Percentiles rank a stretch among this genome's conserved stretches.
Evolutionary conservation across 2,329 filamentous ascomycete genomes (phyloP).

Genomic region (Aspergillus aculeatus): DNA sequence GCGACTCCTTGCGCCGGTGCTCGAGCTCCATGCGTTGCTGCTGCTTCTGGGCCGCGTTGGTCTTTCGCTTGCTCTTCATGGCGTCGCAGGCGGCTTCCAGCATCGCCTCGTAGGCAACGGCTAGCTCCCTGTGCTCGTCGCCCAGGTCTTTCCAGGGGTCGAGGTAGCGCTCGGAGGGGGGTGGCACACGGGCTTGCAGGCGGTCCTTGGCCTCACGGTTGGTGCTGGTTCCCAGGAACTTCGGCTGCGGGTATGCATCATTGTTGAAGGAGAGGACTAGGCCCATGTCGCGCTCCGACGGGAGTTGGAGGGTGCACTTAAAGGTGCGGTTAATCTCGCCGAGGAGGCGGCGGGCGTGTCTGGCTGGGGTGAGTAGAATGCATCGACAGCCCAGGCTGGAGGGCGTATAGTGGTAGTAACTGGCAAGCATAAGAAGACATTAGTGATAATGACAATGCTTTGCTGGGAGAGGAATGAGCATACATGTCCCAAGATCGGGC

Average conservation of each 20-base stretch:
- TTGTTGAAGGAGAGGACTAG: constrained; percentile 64
- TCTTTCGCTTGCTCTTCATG: constrained; percentile 51
- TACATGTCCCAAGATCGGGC: constrained; percentile 73
- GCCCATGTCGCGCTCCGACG: constrained; percentile 51
- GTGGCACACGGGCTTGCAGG: constrained; percentile 37
- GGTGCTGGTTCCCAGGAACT: constrained; percentile 62
- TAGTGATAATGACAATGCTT: neutral
- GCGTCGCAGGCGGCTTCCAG: constrained; percentile 54
- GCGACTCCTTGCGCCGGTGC: constrained; percentile 53
- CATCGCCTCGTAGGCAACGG: constrained; percentile 40
- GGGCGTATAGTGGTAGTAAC: constrained; percentile 66
- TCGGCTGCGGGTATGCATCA: constrained; percentile 62
- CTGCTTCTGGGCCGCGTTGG: constrained; percentile 49
- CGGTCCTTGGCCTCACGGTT: constrained; percentile 45
- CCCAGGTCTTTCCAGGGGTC: constrained; percentile 3
- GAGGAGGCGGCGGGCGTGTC: constrained; percentile 66
- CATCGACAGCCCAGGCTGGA: constrained; percentile 49
- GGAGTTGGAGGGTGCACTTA: constrained; percentile 57
- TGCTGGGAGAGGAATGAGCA: constrained; percentile 35
- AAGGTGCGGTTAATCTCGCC: constrained; percentile 60
- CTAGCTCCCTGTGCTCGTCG: constrained; percentile 7
- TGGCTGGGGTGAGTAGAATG: constrained; percentile 65
- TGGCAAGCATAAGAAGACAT: constrained; percentile 30
- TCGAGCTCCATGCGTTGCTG: constrained; percentile 52
- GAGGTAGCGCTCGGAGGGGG: neutral